Conservation (phyloP, 345 rosid genomes). For the Sonneratia caseolaris region DNA sequence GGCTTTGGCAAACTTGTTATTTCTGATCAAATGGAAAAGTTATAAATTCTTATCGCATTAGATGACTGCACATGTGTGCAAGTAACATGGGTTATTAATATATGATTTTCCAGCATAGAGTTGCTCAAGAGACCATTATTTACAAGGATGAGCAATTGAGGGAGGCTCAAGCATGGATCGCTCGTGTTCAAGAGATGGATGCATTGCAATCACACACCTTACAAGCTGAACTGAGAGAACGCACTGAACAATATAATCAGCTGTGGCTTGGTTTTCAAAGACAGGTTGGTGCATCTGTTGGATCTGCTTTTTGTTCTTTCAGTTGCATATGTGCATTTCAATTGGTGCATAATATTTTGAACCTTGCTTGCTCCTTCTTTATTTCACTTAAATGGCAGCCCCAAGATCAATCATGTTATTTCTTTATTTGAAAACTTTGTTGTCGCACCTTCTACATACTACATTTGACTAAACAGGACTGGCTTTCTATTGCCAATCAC, state of each 20-base stretch:
- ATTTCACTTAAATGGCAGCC: background rate
- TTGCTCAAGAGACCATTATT: constrained; percentile 72
- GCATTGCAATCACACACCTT: constrained; percentile 77
- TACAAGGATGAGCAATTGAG: constrained; percentile 88
- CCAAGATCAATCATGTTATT: background rate
- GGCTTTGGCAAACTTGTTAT: background rate
- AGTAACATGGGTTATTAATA: background rate
- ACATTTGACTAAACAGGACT: constrained; percentile 6
- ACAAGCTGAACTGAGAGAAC: constrained; percentile 78
- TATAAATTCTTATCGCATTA: background rate
- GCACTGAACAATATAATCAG: constrained; percentile 82
- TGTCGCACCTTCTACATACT: constrained; percentile 1
- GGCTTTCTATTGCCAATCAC: constrained; percentile 16
- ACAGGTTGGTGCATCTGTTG: constrained; percentile 50
- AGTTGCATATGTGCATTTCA: background rate
- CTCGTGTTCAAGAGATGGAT: constrained; percentile 92
- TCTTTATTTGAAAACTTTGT: constrained; percentile 2
- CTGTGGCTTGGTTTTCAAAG: constrained; percentile 90
- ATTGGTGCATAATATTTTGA: background rate
- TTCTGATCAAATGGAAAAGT: background rate
- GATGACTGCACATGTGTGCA: background rate
- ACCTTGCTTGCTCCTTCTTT: background rate
- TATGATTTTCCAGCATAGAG: constrained; percentile 60
- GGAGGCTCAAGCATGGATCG: constrained; percentile 74
- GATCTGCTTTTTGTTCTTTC: constrained; percentile 4